These are phyloP conservation scores for Alternaria tenuissima DNA, from an alignment of 2,329 filamentous ascomycete species.

Conservation along the genomic window DNA sequence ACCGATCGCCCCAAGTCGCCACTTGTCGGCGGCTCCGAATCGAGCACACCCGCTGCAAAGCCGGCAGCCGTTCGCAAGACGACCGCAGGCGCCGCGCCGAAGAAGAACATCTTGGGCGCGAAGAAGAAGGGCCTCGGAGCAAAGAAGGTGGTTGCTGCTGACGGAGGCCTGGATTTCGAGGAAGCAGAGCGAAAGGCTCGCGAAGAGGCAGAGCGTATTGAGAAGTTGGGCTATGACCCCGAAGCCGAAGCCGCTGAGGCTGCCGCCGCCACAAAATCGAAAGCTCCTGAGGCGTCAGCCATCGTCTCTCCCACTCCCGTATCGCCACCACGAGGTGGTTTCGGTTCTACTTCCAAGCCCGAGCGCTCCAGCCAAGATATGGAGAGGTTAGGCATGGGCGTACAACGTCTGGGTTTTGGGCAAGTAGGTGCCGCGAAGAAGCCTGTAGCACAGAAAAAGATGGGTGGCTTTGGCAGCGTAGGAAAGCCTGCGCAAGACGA, in stretches of 20 bases:
- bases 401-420: conserved; percentile 85
- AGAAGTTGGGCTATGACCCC: conserved; percentile 93
- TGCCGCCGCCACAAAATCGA: conserved; percentile 48
- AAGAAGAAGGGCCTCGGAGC: conserved; percentile 66
- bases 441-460: conserved; percentile 70
- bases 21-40: conserved; percentile 60
- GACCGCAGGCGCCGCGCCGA: conserved; percentile 67
- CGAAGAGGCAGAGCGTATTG: conserved; percentile 95
- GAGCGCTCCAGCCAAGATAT: conserved; percentile 75
- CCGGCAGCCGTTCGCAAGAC: conserved; percentile 85
- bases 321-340: conserved; percentile 69
- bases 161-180: conserved; percentile 83
- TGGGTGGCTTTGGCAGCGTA: conserved; percentile 89
- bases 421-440: conserved; percentile 73
- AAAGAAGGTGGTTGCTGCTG: conserved; percentile 77
- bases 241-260: conserved; percentile 72
- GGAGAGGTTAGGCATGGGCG: conserved; percentile 88
- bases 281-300: conserved; percentile 60
- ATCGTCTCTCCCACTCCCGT: conserved; percentile 80
- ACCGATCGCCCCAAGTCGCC: conserved; percentile 82
- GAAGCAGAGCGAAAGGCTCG: conserved; percentile 97
- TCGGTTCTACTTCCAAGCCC: conserved; percentile 65
- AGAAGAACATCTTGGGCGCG: conserved; percentile 88
- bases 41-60: conserved; percentile 69
- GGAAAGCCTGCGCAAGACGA: conserved; percentile 75